Base-by-base conservation (phyloP, 1,139 yeast species). In the Meyerozyma carpophila region DNA sequence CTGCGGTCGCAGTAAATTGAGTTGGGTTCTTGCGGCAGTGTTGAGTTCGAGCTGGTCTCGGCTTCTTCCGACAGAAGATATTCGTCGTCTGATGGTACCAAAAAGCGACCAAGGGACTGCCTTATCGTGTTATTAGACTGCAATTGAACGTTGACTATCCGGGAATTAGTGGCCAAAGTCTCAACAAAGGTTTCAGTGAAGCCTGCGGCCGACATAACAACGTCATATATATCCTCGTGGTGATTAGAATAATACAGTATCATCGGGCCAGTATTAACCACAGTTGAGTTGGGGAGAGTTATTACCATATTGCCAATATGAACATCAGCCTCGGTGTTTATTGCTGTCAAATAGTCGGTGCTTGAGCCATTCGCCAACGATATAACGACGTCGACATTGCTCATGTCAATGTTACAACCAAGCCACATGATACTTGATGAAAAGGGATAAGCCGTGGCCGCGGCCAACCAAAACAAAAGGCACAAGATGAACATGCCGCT, bases 1-100 rank as follows among this genome's bases (percentile, higher is more conserved):
- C 37, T 34, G 37, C 8, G 37, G 26, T 34, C n/a, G 26, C 16
- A 34, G 37, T 34, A 34, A 20, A 34, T 34, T 34, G 37, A 20
- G 13, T 20, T 34, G 37, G 37, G 37, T 32, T 3, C 37, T 20
- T 32, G 37, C 21, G 37, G 25, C 37, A 32, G 26, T 9, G n/a
- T 34, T 9, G 37, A 34, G 13, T 21, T 34, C 37, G 27, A 20
- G n/a, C 27, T 34, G 37, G 20, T 34, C 37, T 34, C 37, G 21
- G 37, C 9, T 18, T 21, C 27, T 21, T 34, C 37, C 27, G 27
- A 11, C 27, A 34, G 37, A 34, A 24, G 27, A 34, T 34, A 2
- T 20, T 34, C 37, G 27, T 34, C 26, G 13, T 13, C 37, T 20
- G 37, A 20, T 34, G 37, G 37, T 34, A 20, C 37, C 37, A 34